These are phyloP conservation scores for Neofusicoccum kwambonambiense DNA, from an alignment of 2,329 filamentous ascomycete species.

Conservation along the genomic window DNA sequence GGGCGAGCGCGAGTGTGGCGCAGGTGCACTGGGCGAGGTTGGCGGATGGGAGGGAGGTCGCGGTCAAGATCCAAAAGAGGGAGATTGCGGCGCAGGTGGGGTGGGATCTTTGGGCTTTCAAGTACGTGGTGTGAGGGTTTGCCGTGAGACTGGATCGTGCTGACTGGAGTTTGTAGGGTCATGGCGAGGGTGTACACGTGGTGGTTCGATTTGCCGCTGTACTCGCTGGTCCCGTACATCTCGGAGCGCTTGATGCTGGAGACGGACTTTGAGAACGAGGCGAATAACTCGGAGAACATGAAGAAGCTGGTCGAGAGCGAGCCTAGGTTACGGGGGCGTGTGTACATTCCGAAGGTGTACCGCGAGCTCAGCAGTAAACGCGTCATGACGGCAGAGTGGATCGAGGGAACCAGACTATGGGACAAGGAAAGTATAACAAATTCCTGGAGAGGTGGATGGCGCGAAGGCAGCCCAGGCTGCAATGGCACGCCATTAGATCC, in stretches of 20 bases:
- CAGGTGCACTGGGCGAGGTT: conserved; percentile 95
- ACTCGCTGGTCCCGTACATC: conserved; percentile 88
- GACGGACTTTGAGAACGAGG: conserved; percentile 92
- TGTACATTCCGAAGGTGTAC: conserved; percentile 87
- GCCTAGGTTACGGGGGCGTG: conserved; percentile 70
- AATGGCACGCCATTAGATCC: conserved; percentile 55
- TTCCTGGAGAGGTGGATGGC: conserved; percentile 75
- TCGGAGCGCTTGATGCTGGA: conserved; percentile 88
- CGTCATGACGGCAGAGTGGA: conserved; percentile 95
- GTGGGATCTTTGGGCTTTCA: conserved; percentile 96
- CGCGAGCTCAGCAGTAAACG: conserved; percentile 77
- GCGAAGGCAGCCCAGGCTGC: conserved; percentile 74
- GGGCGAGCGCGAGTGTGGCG: conserved; percentile 85
- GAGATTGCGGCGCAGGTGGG: conserved; percentile 89
- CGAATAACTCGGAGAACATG: conserved; percentile 84
- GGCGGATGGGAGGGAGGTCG: conserved; percentile 83
- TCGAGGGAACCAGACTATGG: conserved; percentile 90
- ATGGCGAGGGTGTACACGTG: conserved; percentile 79
- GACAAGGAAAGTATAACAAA: conserved; percentile 79
- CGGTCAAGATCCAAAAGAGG: conserved; percentile 93
- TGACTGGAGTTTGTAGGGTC: conserved; percentile 51
- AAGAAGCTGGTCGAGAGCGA: conserved; percentile 71
- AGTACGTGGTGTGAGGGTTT: conserved; percentile 49
- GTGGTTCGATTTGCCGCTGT: conserved; percentile 91
- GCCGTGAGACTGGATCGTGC: background rate